phyloP scores from a whole-genome alignment of 2,329 filamentous ascomycete species.

The Fusarium neocosmosporiellum region DNA sequence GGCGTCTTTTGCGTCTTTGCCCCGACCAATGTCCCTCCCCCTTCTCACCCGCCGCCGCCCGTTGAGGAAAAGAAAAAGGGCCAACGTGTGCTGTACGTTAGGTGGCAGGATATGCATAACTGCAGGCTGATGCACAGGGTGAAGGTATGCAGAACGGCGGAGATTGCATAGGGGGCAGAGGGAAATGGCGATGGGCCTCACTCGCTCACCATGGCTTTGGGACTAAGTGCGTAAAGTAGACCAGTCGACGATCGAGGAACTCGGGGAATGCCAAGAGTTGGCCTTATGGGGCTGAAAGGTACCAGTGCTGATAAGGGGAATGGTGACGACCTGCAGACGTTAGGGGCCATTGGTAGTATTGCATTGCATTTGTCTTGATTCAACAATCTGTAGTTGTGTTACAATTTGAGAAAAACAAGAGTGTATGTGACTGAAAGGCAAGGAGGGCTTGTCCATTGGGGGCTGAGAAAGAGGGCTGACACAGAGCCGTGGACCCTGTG shows the following conservation, averaged over 20 bases:
- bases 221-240: not conserved
- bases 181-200: not conserved
- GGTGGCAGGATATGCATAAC: not conserved
- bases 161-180: not conserved
- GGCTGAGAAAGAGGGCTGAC: constrained; percentile 26
- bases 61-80: constrained; percentile 16
- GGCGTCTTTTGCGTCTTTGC: constrained; percentile 15
- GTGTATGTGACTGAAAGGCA: not conserved
- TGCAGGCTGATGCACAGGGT: not conserved
- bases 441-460: not conserved
- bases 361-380: not conserved
- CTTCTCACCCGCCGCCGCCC: constrained; percentile 1
- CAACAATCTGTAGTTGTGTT: not conserved
- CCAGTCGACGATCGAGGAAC: not conserved
- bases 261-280: not conserved
- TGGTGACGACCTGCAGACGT: not conserved
- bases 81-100: not conserved
- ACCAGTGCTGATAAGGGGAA: constrained; percentile 1
- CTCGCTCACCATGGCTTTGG: not conserved
- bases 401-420: not conserved
- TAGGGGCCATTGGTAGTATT: not conserved
- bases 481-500: constrained; percentile 26
- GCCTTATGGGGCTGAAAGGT: constrained; percentile 6
- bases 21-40: constrained; percentile 1
- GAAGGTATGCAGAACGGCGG: constrained; percentile 5